Percentiles rank a stretch among this genome's conserved stretches.
Conservation (phyloP, 2,329 filamentous ascomycete species). For the Apiospora phragmitis region DNA sequence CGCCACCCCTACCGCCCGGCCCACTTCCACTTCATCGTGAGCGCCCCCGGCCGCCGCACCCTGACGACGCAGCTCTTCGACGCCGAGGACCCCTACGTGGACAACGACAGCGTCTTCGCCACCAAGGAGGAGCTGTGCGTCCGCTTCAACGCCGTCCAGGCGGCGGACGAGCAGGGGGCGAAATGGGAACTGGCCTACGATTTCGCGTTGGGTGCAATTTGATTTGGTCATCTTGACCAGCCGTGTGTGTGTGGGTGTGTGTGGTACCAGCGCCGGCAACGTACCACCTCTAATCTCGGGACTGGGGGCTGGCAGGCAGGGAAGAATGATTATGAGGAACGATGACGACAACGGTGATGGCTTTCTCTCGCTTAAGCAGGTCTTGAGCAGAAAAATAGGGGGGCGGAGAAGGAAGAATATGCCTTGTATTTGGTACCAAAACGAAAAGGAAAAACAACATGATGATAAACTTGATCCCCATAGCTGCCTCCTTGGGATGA, state of each 20-base stretch:
- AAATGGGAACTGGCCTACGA: conserved; percentile 62
- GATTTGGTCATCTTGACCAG: not conserved
- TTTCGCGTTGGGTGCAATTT: conserved; percentile 36
- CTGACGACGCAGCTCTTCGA: conserved; percentile 78
- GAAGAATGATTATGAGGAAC: too few relatives aligned
- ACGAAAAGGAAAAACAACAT: not conserved
- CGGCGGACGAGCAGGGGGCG: conserved; percentile 51
- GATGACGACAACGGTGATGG: not conserved
- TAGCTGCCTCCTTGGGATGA: too few relatives aligned
- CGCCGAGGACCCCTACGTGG: conserved; percentile 60
- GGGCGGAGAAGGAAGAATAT: not conserved
- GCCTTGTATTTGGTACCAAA: not conserved
- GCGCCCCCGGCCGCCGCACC: conserved; percentile 38
- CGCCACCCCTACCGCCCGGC: conserved; percentile 58
- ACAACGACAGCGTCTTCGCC: conserved; percentile 53
- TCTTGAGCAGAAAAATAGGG: not conserved
- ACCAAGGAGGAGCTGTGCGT: conserved; percentile 53
- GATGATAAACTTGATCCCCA: not conserved
- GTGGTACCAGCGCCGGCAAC: too few relatives aligned
- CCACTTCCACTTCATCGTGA: conserved; percentile 60
- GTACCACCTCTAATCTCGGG: not conserved
- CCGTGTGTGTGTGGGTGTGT: too few relatives aligned
- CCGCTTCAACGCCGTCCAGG: conserved; percentile 38
- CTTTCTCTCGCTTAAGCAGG: not conserved
- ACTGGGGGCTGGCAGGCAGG: not conserved